A percentile compares a stretch with the other conserved stretches of the same genome.
Evolutionary conservation across 2,329 filamentous ascomycete species (phyloP).

Genomic region (Aspergillus udagawae): DNA sequence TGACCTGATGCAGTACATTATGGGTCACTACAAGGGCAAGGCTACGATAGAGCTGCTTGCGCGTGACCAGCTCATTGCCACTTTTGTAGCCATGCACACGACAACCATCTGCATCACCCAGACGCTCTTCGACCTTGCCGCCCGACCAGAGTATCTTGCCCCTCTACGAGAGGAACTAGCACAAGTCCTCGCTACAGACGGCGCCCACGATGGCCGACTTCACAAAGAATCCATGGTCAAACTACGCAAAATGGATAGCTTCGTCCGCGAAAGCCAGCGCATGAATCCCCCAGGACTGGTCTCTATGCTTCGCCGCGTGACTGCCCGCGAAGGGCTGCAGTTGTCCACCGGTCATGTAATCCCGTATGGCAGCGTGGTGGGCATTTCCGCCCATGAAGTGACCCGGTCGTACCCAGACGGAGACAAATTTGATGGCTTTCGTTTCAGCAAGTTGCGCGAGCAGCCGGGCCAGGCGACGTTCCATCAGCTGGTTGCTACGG

Average conservation of each 20-base stretch:
- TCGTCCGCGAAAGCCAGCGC: not conserved
- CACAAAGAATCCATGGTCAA: not conserved
- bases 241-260: not conserved
- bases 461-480: not conserved
- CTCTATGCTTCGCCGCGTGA: not conserved
- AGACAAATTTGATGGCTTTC: conserved; percentile 5
- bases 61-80: no score
- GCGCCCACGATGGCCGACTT: no score
- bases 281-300: not conserved
- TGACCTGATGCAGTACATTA: no score
- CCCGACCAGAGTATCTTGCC: not conserved
- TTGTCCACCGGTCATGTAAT: no score
- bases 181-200: not conserved
- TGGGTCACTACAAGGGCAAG: no score
- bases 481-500: not conserved
- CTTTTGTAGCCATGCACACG: no score
- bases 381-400: no score
- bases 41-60: no score
- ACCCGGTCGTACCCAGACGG: not conserved
- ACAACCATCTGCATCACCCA: not conserved
- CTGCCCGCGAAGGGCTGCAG: not conserved
- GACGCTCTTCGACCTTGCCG: not conserved
- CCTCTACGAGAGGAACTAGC: not conserved
- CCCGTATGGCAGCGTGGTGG: no score
- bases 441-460: not conserved